Evolutionary conservation across 225 moss, liverwort and hornwort genomes (phyloP).

Genomic region (Marchantia paleacea): DNA sequence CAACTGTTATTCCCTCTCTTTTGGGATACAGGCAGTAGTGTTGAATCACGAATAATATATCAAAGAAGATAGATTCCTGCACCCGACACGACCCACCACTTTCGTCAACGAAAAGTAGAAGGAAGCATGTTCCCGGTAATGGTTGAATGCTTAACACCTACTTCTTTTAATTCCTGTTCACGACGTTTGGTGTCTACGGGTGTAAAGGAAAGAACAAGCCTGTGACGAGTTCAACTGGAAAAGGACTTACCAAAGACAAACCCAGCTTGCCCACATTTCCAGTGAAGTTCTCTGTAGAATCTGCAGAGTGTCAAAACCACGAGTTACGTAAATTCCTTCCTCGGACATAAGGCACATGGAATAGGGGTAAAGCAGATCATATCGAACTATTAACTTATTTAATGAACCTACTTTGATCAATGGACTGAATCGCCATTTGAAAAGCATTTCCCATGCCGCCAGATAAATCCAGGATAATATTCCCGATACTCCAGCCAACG

Average conservation of each 20-base stretch:
- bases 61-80: constrained; percentile 77
- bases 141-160: not conserved
- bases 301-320: constrained; percentile 37
- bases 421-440: constrained; percentile 85
- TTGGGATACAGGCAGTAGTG: constrained; percentile 53
- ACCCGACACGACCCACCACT: constrained; percentile 1
- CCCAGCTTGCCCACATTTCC: constrained; percentile 96
- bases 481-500: constrained; percentile 77
- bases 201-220: not conserved
- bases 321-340: not conserved
- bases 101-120: not conserved
- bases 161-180: too few species aligned
- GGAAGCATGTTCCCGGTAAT: not conserved
- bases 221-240: not conserved
- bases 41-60: constrained; percentile 72
- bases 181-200: not conserved
- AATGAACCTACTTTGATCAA: constrained; percentile 74
- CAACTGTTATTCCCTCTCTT: constrained; percentile 20
- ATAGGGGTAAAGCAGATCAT: too few species aligned
- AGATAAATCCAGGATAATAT: constrained; percentile 83
- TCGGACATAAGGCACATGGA: not conserved
- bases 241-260: constrained; percentile 68
- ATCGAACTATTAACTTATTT: too few species aligned
- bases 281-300: constrained; percentile 78
- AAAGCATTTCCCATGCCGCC: constrained; percentile 66